Percentiles rank a stretch among this genome's conserved stretches.
Conservation (phyloP, 371 early-diverging fungal species). For the Chytridiales sp. region DNA sequence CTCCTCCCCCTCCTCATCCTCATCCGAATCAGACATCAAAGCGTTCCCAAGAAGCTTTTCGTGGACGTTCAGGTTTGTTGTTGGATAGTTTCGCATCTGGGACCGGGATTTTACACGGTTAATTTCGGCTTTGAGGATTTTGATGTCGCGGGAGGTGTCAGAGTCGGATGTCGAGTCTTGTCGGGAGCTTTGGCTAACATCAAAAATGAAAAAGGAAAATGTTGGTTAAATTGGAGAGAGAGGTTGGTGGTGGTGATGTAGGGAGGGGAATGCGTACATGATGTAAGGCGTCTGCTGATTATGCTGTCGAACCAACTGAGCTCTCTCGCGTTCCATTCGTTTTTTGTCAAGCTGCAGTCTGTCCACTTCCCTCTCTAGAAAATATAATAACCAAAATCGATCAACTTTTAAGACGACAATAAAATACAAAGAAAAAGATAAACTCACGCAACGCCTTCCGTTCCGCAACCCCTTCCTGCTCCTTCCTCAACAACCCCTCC, state of each 20-base stretch:
- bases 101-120: slow-evolving; percentile 41
- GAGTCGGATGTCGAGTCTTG: background rate
- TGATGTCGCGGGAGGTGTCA: slow-evolving; percentile 10
- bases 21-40: no score
- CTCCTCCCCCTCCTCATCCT: no score
- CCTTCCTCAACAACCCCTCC: slow-evolving; percentile 21
- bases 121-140: slow-evolving; percentile 34
- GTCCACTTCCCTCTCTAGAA: slow-evolving; percentile 39
- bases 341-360: slow-evolving; percentile 32
- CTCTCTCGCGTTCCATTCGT: slow-evolving; percentile 31
- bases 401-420: background rate
- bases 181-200: no score
- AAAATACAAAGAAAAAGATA: background rate
- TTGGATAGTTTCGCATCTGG: no score
- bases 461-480: slow-evolving; percentile 33
- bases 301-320: background rate
- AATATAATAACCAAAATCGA: background rate
- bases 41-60: no score
- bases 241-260: background rate
- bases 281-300: background rate
- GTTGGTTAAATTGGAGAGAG: background rate
- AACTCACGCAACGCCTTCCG: slow-evolving; percentile 39
- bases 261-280: background rate
- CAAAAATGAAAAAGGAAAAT: background rate
- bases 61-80: no score